These are phyloP conservation scores for Prunus yedoensis DNA, from an alignment of 331 rosid species.

Conservation along the genomic window DNA sequence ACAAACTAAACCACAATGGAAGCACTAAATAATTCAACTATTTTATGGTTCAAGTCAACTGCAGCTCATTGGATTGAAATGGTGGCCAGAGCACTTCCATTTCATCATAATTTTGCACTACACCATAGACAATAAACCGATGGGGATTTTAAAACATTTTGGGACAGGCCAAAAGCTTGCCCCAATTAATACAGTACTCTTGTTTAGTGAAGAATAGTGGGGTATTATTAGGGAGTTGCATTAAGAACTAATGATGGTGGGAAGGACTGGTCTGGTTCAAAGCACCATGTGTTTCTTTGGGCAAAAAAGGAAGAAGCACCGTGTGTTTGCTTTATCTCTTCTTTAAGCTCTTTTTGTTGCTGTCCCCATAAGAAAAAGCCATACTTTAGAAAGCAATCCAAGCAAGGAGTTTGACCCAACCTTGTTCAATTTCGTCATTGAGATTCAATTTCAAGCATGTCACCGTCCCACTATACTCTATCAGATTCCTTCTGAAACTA, in stretches of 20 bases:
- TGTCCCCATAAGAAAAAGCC: no score
- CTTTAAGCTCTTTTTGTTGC: neutral
- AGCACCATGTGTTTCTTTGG: slow-evolving; percentile 19
- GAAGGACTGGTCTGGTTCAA: neutral
- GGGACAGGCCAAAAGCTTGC: neutral
- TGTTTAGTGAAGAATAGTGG: neutral
- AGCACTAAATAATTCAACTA: neutral
- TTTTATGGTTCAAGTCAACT: neutral
- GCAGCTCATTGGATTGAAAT: neutral
- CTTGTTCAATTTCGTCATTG: neutral
- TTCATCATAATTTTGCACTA: neutral
- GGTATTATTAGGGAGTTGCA: neutral
- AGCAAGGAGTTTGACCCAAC: slow-evolving; percentile 7
- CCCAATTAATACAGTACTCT: neutral
- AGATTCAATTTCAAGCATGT: neutral
- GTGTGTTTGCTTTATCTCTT: neutral
- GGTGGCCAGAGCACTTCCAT: slow-evolving; percentile 5
- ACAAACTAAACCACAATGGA: neutral
- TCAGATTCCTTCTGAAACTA: neutral
- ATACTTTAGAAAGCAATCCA: neutral
- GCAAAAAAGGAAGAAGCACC: no score
- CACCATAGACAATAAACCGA: neutral
- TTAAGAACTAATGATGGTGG: neutral
- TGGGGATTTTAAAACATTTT: neutral
- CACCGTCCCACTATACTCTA: neutral